These are phyloP conservation scores for Phialophora macrospora DNA, from an alignment of 2,329 filamentous ascomycete species.

Conservation along the genomic window DNA sequence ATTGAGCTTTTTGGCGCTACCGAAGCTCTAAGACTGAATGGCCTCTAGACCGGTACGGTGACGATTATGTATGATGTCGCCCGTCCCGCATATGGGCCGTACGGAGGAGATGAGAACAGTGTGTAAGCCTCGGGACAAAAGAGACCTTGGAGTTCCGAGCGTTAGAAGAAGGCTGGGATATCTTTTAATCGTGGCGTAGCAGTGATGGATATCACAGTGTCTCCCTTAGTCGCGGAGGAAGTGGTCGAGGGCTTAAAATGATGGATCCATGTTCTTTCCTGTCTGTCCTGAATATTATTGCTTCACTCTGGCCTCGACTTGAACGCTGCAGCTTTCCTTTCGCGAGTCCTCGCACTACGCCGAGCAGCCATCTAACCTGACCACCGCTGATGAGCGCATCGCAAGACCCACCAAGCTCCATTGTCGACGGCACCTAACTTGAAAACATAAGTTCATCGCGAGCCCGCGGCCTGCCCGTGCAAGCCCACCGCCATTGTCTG, in stretches of 20 bases:
- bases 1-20: too few relatives aligned
- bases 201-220: neutral
- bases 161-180: too few relatives aligned
- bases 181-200: too few relatives aligned
- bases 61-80: too few relatives aligned
- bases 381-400: neutral
- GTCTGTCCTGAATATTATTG: neutral
- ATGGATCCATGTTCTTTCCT: neutral
- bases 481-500: neutral
- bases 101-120: too few relatives aligned
- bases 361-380: neutral
- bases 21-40: too few relatives aligned
- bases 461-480: neutral
- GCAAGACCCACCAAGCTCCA: neutral
- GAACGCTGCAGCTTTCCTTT: neutral
- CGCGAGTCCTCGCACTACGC: neutral
- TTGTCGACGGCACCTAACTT: neutral
- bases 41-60: too few relatives aligned
- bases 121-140: too few relatives aligned
- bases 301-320: neutral
- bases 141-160: too few relatives aligned
- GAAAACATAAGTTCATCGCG: neutral
- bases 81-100: too few relatives aligned
- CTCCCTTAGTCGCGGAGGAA: neutral
- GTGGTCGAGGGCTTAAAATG: neutral